Conservation (phyloP, 2,329 filamentous ascomycete species). For the Huntiella abstrusa region DNA sequence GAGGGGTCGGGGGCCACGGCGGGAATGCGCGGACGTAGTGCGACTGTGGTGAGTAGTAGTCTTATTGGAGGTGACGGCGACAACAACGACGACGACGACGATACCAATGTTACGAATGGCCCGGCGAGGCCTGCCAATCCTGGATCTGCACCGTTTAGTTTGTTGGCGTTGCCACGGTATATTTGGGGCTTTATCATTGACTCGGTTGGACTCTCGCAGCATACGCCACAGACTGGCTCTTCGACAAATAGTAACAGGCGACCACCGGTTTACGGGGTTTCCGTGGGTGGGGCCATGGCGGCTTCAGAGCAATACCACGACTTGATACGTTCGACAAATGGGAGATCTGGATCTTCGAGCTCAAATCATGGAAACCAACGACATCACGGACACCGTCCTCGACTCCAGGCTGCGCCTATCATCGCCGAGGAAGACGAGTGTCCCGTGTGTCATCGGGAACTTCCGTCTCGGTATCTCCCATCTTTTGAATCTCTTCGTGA, state of each 20-base stretch:
- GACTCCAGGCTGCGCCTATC: constrained; percentile 26
- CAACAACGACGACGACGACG: too few species aligned
- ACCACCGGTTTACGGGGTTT: too few species aligned
- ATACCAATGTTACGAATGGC: too few species aligned
- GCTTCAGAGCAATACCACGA: constrained; percentile 15
- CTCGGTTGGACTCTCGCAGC: constrained; percentile 2
- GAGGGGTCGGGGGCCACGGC: constrained; percentile 12
- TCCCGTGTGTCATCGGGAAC: constrained; percentile 54
- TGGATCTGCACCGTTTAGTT: not conserved
- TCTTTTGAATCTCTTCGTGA: constrained; percentile 37
- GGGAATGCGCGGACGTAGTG: constrained; percentile 24
- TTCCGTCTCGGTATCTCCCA: constrained; percentile 37
- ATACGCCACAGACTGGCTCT: constrained; percentile 3
- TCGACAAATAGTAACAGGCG: not conserved
- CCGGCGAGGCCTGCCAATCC: too few species aligned
- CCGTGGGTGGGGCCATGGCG: not conserved
- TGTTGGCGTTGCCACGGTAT: constrained; percentile 2
- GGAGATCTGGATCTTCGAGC: constrained; percentile 20
- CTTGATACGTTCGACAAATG: constrained; percentile 15
- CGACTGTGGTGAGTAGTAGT: constrained; percentile 27
- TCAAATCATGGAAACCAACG: constrained; percentile 16
- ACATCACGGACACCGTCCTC: constrained; percentile 19
- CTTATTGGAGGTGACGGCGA: too few species aligned
- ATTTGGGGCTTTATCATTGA: constrained; percentile 5
- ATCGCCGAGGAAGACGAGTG: constrained; percentile 60